Evolutionary conservation across 2,329 filamentous ascomycete genomes (phyloP), one percentile per base, ranked within the genome.

Genomic region (Rugonectria rugulosa): DNA sequence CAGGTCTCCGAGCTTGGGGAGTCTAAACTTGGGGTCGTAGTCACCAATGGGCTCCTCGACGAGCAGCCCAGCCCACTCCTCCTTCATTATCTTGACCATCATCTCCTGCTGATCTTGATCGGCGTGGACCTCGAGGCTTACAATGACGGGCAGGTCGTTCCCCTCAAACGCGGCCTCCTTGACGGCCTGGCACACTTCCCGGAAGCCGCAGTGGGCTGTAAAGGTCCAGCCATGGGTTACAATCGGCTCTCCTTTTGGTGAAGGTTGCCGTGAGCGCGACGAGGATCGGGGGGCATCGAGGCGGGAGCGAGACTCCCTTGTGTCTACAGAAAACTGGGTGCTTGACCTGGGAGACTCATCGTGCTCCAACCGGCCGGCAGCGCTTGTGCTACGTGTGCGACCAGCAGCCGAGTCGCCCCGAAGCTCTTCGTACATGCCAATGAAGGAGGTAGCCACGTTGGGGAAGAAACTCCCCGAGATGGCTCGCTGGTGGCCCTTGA

Each of bases 51-150:
- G 76, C 48, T 75, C 66, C 19, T 91, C 87, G 10, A 97, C 79
- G 6, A 98, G 79, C 66, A 89, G 76, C 0, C 84, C 87, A 34
- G 82, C 84, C 92, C 93, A 99, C 61, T 91, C 89, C 63, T 97
- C 87, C 62, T 87, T 87, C 89, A 99, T 97, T 60, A 98, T 96
- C 52, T 90, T 84, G 10, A 97, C 93, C 91, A 98, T 97, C 45
- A 90, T 83, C 61, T 92, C 87, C 73, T 99, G 95, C 73, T 98
- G 94, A 48, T 90, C 86, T 2, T 82, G 77, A 57, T 88, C 85
- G 12, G 92, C 89, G 72, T 98, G 94, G 0, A 98, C 91, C 73
- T 99, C 95, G 6, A 98, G 81, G 71, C 92, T 97, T 62, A 98
- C 86, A 55, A 98, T 96, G 32, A 99, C 79, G 1, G 95, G 95